Evolutionary conservation across 2,329 filamentous ascomycete genomes (phyloP).

Genomic region (Neonectria hederae): DNA sequence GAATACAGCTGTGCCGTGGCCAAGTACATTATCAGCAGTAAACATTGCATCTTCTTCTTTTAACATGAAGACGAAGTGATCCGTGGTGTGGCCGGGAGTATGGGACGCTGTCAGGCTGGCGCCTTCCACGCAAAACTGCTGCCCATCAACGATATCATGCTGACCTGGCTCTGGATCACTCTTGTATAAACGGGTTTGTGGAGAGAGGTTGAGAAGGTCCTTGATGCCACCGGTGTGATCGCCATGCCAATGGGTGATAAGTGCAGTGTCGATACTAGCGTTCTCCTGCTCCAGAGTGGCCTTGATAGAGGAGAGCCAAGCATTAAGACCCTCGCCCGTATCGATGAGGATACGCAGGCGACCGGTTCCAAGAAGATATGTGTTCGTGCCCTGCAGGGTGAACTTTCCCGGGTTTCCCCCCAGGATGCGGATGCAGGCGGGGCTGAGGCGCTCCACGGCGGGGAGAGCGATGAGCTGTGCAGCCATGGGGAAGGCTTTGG

Average conservation of each 20-base stretch:
- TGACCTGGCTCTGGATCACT: conserved; percentile 65
- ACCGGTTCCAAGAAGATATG: conserved; percentile 88
- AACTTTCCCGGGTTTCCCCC: conserved; percentile 92
- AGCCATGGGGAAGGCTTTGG: conserved; percentile 63
- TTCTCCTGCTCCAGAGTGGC: conserved; percentile 73
- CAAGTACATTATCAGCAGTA: conserved; percentile 88
- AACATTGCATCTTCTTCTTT: conserved; percentile 86
- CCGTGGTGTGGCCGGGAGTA: conserved; percentile 75
- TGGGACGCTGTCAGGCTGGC: conserved; percentile 72
- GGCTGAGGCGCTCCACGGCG: conserved; percentile 80
- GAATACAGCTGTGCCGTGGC: conserved; percentile 87
- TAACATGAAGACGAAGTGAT: conserved; percentile 83
- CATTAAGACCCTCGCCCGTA: conserved; percentile 82
- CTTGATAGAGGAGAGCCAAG: conserved; percentile 76
- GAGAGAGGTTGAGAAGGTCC: conserved; percentile 73
- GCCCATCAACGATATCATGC: conserved; percentile 56
- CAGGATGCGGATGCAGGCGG: conserved; percentile 82
- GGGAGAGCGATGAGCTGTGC: conserved; percentile 71
- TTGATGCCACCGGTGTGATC: conserved; percentile 84
- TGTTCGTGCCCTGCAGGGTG: conserved; percentile 85
- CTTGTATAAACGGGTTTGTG: conserved; percentile 73
- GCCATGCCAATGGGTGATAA: conserved; percentile 92
- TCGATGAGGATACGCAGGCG: conserved; percentile 81
- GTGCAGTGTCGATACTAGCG: conserved; percentile 71
- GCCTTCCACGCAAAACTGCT: conserved; percentile 66